Percentiles rank a stretch among this genome's conserved stretches.
Conservation (phyloP, 495 filamentous ascomycete species). For the Immersiella caudata region DNA sequence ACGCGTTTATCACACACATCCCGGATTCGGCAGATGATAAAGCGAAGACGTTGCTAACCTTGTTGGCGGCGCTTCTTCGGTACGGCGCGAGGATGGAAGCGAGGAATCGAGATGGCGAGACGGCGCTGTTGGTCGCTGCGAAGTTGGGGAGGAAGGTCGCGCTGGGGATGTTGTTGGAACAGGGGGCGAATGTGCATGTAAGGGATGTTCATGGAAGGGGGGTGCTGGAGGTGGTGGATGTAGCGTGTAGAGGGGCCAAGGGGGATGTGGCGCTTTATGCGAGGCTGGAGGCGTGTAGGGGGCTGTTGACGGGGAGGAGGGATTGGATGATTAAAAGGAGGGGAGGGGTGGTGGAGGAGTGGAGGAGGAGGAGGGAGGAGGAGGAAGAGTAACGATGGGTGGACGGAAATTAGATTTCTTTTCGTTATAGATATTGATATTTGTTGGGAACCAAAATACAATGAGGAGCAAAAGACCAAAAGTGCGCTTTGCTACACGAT, state of each 20-base stretch:
- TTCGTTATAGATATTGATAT: too few species aligned
- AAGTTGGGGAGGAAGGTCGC: conserved; percentile 48
- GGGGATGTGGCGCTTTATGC: conserved; percentile 34
- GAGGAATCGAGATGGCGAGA: conserved; percentile 52
- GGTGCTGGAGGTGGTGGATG: conserved; percentile 44
- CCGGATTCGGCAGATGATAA: conserved; percentile 47
- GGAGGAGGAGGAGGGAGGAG: not conserved
- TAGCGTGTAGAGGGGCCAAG: conserved; percentile 19
- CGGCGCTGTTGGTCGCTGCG: conserved; percentile 49
- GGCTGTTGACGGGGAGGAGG: conserved; percentile 34
- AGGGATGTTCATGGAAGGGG: conserved; percentile 43
- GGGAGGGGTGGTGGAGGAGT: not conserved
- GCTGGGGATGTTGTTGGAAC: conserved; percentile 44
- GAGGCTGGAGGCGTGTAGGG: conserved; percentile 37
- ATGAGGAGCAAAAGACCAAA: not conserved
- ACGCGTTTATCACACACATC: conserved; percentile 49
- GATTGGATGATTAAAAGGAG: conserved; percentile 30
- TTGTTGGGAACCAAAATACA: not conserved
- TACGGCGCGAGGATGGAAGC: conserved; percentile 42
- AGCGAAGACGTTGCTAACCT: conserved; percentile 34
- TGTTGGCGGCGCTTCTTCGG: conserved; percentile 37
- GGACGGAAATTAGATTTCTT: not conserved
- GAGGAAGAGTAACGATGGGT: not conserved
- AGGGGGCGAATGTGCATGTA: conserved; percentile 47
- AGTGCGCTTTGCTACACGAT: too few species aligned